Evolutionary conservation across 345 rosid genomes (phyloP).

Genomic region (Lepidium aucheri): DNA sequence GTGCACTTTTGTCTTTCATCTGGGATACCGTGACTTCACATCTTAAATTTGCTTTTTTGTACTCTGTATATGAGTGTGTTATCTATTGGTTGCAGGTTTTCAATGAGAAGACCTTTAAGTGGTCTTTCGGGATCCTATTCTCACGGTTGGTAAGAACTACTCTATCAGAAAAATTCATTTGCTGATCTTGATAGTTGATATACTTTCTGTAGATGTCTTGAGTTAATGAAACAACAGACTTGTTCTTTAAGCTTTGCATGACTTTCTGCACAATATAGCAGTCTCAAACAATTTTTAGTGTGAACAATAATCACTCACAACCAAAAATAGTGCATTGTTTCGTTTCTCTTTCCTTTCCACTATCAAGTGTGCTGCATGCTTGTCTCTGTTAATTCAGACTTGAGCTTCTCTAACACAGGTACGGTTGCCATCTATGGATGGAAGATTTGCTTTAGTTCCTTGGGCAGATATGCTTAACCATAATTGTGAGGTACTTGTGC

Average conservation of each 20-base stretch:
- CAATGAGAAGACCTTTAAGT: constrained; percentile 80
- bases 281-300: neutral
- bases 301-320: neutral
- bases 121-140: constrained; percentile 97
- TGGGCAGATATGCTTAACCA: constrained; percentile 99
- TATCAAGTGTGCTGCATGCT: neutral
- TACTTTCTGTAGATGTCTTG: neutral
- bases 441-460: constrained; percentile 89
- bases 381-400: neutral
- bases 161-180: neutral
- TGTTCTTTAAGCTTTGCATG: neutral
- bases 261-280: neutral
- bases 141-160: constrained; percentile 77
- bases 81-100: constrained; percentile 48
- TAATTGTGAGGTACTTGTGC: constrained; percentile 65
- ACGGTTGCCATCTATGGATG: constrained; percentile 87
- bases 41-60: neutral
- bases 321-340: neutral
- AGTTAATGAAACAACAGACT: neutral
- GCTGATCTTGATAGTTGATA: neutral
- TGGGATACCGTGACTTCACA: neutral
- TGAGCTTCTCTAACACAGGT: constrained; percentile 40
- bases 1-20: constrained; percentile 3
- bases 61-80: constrained; percentile 9
- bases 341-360: neutral